Percentiles rank a stretch among this genome's conserved stretches.
phyloP scores from a whole-genome alignment of 23 red algal species.

The Gracilaria domingensis region DNA sequence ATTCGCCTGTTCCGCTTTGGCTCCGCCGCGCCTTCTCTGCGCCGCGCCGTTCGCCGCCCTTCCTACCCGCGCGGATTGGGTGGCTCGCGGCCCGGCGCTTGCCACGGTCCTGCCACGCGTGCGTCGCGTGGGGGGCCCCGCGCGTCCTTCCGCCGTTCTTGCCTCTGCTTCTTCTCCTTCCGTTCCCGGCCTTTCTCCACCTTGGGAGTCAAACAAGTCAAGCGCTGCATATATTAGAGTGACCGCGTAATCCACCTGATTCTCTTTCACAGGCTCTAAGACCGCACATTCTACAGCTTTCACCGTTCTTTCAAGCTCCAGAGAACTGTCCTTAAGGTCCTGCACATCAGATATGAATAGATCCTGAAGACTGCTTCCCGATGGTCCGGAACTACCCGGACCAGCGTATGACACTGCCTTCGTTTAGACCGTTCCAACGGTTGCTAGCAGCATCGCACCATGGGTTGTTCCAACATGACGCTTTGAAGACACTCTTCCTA shows the following conservation, averaged over 20 bases:
- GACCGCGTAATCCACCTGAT: constrained; percentile 54
- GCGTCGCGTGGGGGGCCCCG: too few relatives aligned
- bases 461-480: constrained; percentile 39
- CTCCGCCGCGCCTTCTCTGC: constrained; percentile 3
- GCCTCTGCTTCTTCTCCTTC: neutral
- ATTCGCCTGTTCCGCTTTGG: constrained; percentile 10
- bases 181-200: neutral
- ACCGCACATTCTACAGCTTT: constrained; percentile 39
- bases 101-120: too few relatives aligned
- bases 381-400: constrained; percentile 46
- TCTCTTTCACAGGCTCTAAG: constrained; percentile 46
- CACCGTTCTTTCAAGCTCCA: constrained; percentile 24
- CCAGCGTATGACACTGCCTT: constrained; percentile 34
- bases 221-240: constrained; percentile 44
- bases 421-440: constrained; percentile 31
- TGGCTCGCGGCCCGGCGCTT: constrained; percentile 56
- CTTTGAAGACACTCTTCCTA: constrained; percentile 12
- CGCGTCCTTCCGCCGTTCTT: too few relatives aligned
- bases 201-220: neutral
- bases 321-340: constrained; percentile 27
- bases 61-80: constrained; percentile 10
- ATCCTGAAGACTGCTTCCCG: constrained; percentile 29
- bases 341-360: constrained; percentile 4
- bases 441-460: constrained; percentile 20
- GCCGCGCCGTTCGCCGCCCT: constrained; percentile 13